These are phyloP conservation scores for Leccinum ponderosum DNA, from an alignment of 1,284 basidiomycete genomes.

Conservation along the genomic window DNA sequence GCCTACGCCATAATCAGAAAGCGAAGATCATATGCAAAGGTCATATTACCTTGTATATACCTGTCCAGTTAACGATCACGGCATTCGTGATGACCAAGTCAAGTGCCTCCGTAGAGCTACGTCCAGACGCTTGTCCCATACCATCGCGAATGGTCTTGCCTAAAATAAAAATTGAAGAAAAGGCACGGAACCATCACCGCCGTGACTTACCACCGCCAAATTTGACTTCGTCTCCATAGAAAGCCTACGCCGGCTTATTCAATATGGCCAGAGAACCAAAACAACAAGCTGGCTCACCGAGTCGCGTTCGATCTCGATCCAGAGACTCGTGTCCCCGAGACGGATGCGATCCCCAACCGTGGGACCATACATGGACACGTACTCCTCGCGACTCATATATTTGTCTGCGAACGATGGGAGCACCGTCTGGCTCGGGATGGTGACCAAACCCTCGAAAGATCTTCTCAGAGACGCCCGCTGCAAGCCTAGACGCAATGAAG, in stretches of 20 bases:
- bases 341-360: constrained; percentile 89
- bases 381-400: constrained; percentile 63
- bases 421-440: constrained; percentile 56
- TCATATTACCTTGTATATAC: constrained; percentile 82
- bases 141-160: constrained; percentile 95
- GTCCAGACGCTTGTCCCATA: constrained; percentile 90
- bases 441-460: constrained; percentile 57
- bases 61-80: constrained; percentile 92
- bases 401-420: constrained; percentile 49
- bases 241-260: constrained; percentile 45
- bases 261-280: background rate
- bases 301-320: constrained; percentile 93
- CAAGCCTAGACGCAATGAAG: constrained; percentile 40
- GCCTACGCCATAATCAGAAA: constrained; percentile 54
- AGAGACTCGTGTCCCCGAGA: constrained; percentile 88
- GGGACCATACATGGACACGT: constrained; percentile 93
- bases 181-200: constrained; percentile 8
- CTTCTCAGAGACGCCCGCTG: constrained; percentile 10
- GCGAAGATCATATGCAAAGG: background rate
- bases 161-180: constrained; percentile 26
- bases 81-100: constrained; percentile 96
- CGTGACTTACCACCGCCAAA: constrained; percentile 82
- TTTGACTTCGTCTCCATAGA: constrained; percentile 95
- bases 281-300: constrained; percentile 47
- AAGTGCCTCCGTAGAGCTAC: constrained; percentile 67